phyloP scores from a whole-genome alignment of 1,284 basidiomycete genomes.

The Mycosarcoma maydis region DNA sequence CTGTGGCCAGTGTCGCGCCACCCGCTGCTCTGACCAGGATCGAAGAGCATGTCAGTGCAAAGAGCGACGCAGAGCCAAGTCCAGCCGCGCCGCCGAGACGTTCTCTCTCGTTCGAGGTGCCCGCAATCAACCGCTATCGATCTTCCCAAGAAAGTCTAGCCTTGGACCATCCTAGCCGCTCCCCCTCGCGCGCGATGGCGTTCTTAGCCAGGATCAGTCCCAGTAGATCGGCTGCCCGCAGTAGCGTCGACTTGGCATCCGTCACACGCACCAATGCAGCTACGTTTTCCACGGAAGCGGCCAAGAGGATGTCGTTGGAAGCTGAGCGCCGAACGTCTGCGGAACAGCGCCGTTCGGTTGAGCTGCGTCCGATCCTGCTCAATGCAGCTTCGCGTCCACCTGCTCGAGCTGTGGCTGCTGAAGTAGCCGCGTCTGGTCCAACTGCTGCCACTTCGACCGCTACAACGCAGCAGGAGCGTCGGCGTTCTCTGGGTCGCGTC shows the following conservation, averaged over 20 bases:
- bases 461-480: constrained; percentile 9
- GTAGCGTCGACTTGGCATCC: constrained; percentile 24
- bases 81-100: constrained; percentile 7
- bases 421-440: too few relatives aligned
- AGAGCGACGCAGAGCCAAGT: neutral
- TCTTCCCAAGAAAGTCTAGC: constrained; percentile 12
- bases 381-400: constrained; percentile 21
- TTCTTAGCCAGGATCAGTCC: constrained; percentile 41
- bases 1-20: constrained; percentile 18
- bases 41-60: constrained; percentile 22
- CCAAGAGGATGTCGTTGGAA: constrained; percentile 15
- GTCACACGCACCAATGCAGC: neutral
- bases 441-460: neutral
- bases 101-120: constrained; percentile 34
- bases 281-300: neutral
- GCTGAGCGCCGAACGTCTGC: constrained; percentile 18
- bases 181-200: constrained; percentile 22
- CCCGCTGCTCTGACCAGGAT: constrained; percentile 24
- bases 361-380: constrained; percentile 37
- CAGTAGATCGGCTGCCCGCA: constrained; percentile 14
- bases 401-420: neutral
- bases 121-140: constrained; percentile 9
- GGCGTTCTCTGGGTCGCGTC: constrained; percentile 18
- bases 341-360: constrained; percentile 34
- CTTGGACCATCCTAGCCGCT: constrained; percentile 8